Conservation (phyloP, 352 stramenopile genomes). For the Phytophthora sansomeana region DNA sequence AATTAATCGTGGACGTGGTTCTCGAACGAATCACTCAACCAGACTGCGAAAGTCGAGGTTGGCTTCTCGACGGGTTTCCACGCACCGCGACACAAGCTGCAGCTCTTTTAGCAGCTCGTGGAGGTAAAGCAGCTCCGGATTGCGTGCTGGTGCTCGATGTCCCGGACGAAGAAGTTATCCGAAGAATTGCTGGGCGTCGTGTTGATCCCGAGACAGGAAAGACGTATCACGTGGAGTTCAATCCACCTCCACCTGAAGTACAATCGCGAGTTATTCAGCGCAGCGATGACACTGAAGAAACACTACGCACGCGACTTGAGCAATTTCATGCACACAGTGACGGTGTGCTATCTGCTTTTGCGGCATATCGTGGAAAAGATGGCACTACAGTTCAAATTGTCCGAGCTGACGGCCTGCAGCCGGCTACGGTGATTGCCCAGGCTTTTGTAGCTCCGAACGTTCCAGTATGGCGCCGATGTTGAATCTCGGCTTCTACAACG, state of each 20-base stretch:
- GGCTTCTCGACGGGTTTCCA: slow-evolving; percentile 95
- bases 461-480: slow-evolving; percentile 50
- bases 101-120: slow-evolving; percentile 68
- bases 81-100: slow-evolving; percentile 89
- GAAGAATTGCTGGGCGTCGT: slow-evolving; percentile 96
- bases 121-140: slow-evolving; percentile 72
- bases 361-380: slow-evolving; percentile 19
- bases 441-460: slow-evolving; percentile 60
- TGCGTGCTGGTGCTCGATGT: slow-evolving; percentile 94
- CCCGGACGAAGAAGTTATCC: slow-evolving; percentile 94
- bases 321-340: slow-evolving; percentile 87
- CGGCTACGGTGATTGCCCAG: slow-evolving; percentile 46
- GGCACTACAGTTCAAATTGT: slow-evolving; percentile 51
- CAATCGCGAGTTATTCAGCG: slow-evolving; percentile 83
- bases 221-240: slow-evolving; percentile 98
- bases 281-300: slow-evolving; percentile 94
- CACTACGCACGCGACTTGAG: slow-evolving; percentile 88
- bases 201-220: slow-evolving; percentile 94
- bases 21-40: slow-evolving; percentile 79
- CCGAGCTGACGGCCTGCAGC: slow-evolving; percentile 65
- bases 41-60: slow-evolving; percentile 89
- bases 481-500: slow-evolving; percentile 41
- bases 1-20: slow-evolving; percentile 92
- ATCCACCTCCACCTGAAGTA: slow-evolving; percentile 85
- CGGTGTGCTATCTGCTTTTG: slow-evolving; percentile 61